These are phyloP conservation scores for Phylloporus gajari DNA, from an alignment of 1,284 basidiomycete species.

Conservation along the genomic window DNA sequence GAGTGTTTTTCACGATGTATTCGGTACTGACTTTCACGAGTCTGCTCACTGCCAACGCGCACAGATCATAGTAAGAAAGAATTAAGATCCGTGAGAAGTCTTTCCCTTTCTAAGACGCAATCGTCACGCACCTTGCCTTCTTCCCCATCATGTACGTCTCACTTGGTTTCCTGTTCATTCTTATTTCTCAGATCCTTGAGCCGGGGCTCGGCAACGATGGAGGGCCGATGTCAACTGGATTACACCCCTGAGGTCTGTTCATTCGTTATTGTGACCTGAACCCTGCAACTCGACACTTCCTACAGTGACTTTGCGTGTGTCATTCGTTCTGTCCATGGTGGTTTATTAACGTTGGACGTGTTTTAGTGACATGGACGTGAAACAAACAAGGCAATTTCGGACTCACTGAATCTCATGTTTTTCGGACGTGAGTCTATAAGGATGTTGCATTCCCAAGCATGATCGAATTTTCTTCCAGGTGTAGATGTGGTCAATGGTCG, in stretches of 20 bases:
- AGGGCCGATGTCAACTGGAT: constrained; percentile 86
- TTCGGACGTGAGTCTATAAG: constrained; percentile 72
- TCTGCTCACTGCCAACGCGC: no score
- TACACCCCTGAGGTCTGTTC: constrained; percentile 76
- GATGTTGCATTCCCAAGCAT: neutral
- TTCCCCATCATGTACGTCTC: no score
- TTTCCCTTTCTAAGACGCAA: no score
- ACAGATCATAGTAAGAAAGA: no score
- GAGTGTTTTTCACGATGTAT: no score
- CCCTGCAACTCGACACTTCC: constrained; percentile 13
- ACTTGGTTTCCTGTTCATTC: no score
- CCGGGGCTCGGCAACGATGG: no score
- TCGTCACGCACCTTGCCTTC: no score
- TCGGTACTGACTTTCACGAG: no score
- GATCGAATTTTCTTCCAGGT: constrained; percentile 49
- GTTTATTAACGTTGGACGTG: constrained; percentile 9
- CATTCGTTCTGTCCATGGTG: neutral
- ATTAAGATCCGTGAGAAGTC: no score
- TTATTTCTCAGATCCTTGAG: no score
- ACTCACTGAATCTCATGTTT: constrained; percentile 68
- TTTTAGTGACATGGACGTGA: constrained; percentile 78
- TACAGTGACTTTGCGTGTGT: constrained; percentile 77
- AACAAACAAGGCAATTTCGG: constrained; percentile 79
- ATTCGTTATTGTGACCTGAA: neutral
- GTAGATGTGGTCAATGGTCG: constrained; percentile 76